These are phyloP conservation scores for Nakazawaea wickerhamii DNA, from an alignment of 805 yeast species.

Conservation along the genomic window DNA sequence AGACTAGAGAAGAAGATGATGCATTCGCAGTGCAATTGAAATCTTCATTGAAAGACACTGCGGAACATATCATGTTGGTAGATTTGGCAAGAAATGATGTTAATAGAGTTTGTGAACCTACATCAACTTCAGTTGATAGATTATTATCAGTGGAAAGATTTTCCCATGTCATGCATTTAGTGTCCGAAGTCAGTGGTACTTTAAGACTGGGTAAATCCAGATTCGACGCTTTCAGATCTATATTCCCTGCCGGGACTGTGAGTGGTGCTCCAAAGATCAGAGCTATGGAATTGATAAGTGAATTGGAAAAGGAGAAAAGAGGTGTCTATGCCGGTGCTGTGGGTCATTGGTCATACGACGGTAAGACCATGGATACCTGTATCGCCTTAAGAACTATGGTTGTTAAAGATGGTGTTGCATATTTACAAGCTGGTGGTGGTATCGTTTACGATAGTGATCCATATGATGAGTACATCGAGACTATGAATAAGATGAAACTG, in stretches of 20 bases:
- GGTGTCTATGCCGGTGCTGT: slow-evolving; percentile 99
- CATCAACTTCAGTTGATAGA: slow-evolving; percentile 79
- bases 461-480: slow-evolving; percentile 90
- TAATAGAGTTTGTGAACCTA: slow-evolving; percentile 89
- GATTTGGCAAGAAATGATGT: slow-evolving; percentile 96
- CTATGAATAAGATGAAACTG: slow-evolving; percentile 95
- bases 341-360: slow-evolving; percentile 96
- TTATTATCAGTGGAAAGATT: slow-evolving; percentile 87
- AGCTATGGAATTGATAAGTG: slow-evolving; percentile 93
- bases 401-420: slow-evolving; percentile 82
- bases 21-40: slow-evolving; percentile 67
- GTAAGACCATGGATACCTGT: slow-evolving; percentile 94
- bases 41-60: slow-evolving; percentile 82
- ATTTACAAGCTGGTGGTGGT: slow-evolving; percentile 98
- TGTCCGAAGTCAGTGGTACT: slow-evolving; percentile 90
- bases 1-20: slow-evolving; percentile 89
- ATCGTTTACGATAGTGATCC: slow-evolving; percentile 95
- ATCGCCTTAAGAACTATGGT: slow-evolving; percentile 98
- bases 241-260: slow-evolving; percentile 99
- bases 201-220: slow-evolving; percentile 78
- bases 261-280: slow-evolving; percentile 97
- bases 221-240: slow-evolving; percentile 95
- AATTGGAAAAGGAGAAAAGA: slow-evolving; percentile 84
- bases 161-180: slow-evolving; percentile 95
- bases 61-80: slow-evolving; percentile 98